A percentile compares a stretch with the other conserved stretches of the same genome.
phyloP scores from a whole-genome alignment of 2,329 filamentous ascomycete species.

The Scedosporium apiospermum region DNA sequence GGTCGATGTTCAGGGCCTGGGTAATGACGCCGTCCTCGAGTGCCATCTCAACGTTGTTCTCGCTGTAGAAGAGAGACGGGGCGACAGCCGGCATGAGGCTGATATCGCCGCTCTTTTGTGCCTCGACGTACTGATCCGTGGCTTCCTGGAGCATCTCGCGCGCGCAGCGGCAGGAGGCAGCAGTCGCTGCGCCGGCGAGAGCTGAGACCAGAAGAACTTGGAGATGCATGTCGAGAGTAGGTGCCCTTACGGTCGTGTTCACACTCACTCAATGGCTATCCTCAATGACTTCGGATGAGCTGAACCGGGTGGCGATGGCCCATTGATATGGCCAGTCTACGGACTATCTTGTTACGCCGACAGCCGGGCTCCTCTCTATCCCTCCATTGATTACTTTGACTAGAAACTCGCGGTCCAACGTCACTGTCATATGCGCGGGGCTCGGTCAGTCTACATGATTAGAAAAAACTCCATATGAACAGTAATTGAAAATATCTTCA shows the following conservation, averaged over 20 bases:
- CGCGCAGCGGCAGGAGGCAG: neutral
- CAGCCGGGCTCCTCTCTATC: neutral
- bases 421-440: neutral
- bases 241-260: neutral
- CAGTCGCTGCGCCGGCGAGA: neutral
- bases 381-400: neutral
- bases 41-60: conserved; percentile 19
- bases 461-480: neutral
- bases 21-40: conserved; percentile 20
- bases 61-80: conserved; percentile 15
- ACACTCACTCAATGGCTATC: neutral
- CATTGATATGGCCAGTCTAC: neutral
- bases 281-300: neutral
- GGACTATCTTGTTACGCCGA: neutral
- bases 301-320: neutral
- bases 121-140: conserved; percentile 11
- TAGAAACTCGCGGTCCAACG: neutral
- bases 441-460: neutral
- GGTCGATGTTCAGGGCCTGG: conserved; percentile 21
- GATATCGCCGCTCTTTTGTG: conserved; percentile 13
- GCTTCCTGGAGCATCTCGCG: neutral
- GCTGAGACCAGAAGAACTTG: neutral
- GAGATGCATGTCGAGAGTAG: neutral
- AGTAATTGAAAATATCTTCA: neutral
- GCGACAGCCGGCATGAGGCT: conserved; percentile 6